Evolutionary conservation across 2,329 filamentous ascomycete species (phyloP).

Genomic region (Metarhizium robertsii): DNA sequence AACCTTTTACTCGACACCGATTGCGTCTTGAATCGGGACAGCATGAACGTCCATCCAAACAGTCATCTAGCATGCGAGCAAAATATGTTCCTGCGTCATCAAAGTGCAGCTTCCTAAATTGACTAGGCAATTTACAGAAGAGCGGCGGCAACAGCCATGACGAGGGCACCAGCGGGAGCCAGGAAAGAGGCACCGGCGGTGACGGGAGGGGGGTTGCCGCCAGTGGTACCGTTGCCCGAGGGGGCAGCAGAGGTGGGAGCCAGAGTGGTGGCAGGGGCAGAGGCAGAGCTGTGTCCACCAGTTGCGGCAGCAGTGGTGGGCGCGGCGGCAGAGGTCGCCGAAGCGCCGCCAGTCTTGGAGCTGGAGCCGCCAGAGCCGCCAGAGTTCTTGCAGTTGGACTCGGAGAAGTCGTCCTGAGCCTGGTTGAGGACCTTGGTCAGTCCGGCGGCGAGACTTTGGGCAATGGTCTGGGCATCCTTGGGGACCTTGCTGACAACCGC

Average conservation of each 20-base stretch:
- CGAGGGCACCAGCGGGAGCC: constrained; percentile 10
- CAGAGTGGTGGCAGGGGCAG: not conserved
- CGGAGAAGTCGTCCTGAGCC: constrained; percentile 15
- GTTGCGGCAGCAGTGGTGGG: not conserved
- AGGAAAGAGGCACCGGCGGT: constrained; percentile 10
- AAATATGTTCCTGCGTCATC: too few relatives aligned
- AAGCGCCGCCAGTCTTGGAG: not conserved
- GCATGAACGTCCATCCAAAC: too few relatives aligned
- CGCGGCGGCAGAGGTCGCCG: not conserved
- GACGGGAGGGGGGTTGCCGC: constrained; percentile 1
- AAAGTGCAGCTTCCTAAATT: not conserved
- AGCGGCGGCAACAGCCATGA: constrained; percentile 9
- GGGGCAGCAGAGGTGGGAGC: constrained; percentile 2
- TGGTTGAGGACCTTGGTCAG: constrained; percentile 15
- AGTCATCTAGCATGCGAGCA: too few relatives aligned
- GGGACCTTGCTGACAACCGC: constrained; percentile 21
- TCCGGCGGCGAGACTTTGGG: constrained; percentile 14
- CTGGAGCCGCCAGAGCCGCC: not conserved
- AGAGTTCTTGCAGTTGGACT: constrained; percentile 20
- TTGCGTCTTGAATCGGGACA: not conserved
- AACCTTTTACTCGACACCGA: not conserved
- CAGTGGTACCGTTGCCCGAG: constrained; percentile 2
- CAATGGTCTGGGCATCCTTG: constrained; percentile 17
- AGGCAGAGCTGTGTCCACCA: not conserved
- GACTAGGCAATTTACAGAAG: constrained; percentile 2